These are phyloP conservation scores for Calendula officinalis DNA, from an alignment of 129 eudicot genomes.

Conservation along the genomic window DNA sequence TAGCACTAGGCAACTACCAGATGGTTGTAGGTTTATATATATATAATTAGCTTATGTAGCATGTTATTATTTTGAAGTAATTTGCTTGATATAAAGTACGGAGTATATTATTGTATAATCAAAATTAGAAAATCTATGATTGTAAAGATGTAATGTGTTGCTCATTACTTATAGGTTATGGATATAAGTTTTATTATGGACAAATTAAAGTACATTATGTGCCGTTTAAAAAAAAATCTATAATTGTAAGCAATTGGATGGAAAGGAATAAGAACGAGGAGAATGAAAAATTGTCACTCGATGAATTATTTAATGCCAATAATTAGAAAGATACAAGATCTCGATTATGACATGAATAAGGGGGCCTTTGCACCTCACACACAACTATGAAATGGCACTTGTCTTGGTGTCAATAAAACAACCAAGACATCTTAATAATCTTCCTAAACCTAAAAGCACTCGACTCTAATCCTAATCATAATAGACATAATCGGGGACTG, in stretches of 20 bases:
- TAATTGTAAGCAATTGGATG: background rate
- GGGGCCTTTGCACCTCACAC: slow-evolving; percentile 16
- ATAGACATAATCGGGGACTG: no score
- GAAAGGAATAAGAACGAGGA: slow-evolving; percentile 17
- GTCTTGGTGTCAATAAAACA: slow-evolving; percentile 19
- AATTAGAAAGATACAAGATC: slow-evolving; percentile 29
- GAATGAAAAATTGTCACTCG: slow-evolving; percentile 5
- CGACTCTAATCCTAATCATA: no score
- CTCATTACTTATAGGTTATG: no score
- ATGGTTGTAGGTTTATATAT: background rate
- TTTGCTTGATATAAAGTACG: background rate
- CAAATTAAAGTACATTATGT: no score
- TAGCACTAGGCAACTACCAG: background rate
- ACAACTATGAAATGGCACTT: slow-evolving; percentile 11
- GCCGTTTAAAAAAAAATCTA: no score
- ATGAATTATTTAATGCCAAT: slow-evolving; percentile 10
- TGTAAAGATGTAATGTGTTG: no score
- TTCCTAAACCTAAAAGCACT: slow-evolving; percentile 6
- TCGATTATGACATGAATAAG: slow-evolving; percentile 13
- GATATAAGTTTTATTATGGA: no score
- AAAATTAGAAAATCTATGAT: slow-evolving; percentile 1
- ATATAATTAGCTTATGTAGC: slow-evolving; percentile 2
- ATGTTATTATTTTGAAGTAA: slow-evolving; percentile 4
- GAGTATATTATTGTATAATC: no score
- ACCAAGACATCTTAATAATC: slow-evolving; percentile 8